Conservation (phyloP, 129 eudicot species). For the Flaveria robusta region DNA sequence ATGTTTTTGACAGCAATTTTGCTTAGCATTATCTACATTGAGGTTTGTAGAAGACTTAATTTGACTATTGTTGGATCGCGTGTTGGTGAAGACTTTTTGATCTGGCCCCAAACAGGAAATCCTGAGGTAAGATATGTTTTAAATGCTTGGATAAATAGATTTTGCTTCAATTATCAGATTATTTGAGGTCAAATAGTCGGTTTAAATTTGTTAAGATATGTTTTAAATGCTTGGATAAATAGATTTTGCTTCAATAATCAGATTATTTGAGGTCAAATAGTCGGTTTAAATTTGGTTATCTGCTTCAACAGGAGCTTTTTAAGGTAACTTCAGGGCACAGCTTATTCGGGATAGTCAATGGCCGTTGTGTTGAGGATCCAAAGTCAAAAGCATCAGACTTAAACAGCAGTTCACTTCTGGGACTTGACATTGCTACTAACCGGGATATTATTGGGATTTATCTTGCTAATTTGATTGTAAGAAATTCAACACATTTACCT, state of each 20-base stretch:
- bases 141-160: background rate
- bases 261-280: background rate
- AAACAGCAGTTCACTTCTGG: conserved; percentile 62
- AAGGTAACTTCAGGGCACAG: conserved; percentile 78
- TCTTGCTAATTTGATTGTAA: conserved; percentile 85
- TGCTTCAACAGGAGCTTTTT: conserved; percentile 67
- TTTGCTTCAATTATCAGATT: background rate
- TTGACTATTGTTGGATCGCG: conserved; percentile 87
- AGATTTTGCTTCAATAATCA: background rate
- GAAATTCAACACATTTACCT: conserved; percentile 16
- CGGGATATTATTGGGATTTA: conserved; percentile 92
- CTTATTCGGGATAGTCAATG: conserved; percentile 87
- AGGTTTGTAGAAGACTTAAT: conserved; percentile 87
- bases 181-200: background rate
- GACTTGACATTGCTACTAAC: conserved; percentile 80
- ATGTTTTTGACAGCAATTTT: conserved; percentile 64
- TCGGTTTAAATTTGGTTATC: background rate
- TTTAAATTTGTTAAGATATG: background rate
- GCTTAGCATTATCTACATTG: conserved; percentile 86
- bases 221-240: conserved; percentile 3
- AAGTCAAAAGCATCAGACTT: conserved; percentile 86
- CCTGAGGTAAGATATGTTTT: conserved; percentile 64
- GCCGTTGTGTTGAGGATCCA: conserved; percentile 88
- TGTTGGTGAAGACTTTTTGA: conserved; percentile 88
- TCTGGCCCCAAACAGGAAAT: conserved; percentile 85